These are phyloP conservation scores for Candida glucosophila DNA, from an alignment of 1,139 yeast genomes.

Conservation along the genomic window DNA sequence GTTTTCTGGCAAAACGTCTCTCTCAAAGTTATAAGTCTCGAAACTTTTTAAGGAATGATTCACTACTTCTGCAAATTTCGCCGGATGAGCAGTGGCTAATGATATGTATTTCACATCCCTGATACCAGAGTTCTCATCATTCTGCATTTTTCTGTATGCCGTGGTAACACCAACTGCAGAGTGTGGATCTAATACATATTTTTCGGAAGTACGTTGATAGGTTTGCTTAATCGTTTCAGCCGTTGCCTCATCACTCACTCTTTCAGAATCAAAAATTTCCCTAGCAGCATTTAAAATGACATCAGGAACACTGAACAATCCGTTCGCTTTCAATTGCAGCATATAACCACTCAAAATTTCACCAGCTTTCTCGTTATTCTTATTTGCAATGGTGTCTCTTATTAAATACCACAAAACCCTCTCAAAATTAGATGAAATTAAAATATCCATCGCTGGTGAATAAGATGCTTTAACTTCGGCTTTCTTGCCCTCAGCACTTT, in stretches of 20 bases:
- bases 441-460: conserved; percentile 98
- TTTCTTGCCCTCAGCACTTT: conserved; percentile 35
- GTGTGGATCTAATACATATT: conserved; percentile 92
- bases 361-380: conserved; percentile 67
- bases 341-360: conserved; percentile 66
- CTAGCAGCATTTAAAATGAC: conserved; percentile 60
- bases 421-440: conserved; percentile 91
- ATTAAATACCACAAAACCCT: conserved; percentile 92
- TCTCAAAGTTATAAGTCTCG: conserved; percentile 74
- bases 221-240: conserved; percentile 63
- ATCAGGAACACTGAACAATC: conserved; percentile 65
- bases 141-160: conserved; percentile 50
- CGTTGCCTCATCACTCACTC: conserved; percentile 74
- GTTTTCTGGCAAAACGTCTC: conserved; percentile 83
- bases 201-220: conserved; percentile 51
- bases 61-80: conserved; percentile 95
- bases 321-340: conserved; percentile 64
- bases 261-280: conserved; percentile 64
- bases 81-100: conserved; percentile 96
- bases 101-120: conserved; percentile 53
- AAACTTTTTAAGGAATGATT: conserved; percentile 62
- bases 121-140: conserved; percentile 30
- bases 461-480: conserved; percentile 77
- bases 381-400: conserved; percentile 52
- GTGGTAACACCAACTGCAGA: conserved; percentile 90